These are phyloP conservation scores for Harringtonia lauricola DNA, from an alignment of 2,329 filamentous ascomycete species.

Conservation along the genomic window DNA sequence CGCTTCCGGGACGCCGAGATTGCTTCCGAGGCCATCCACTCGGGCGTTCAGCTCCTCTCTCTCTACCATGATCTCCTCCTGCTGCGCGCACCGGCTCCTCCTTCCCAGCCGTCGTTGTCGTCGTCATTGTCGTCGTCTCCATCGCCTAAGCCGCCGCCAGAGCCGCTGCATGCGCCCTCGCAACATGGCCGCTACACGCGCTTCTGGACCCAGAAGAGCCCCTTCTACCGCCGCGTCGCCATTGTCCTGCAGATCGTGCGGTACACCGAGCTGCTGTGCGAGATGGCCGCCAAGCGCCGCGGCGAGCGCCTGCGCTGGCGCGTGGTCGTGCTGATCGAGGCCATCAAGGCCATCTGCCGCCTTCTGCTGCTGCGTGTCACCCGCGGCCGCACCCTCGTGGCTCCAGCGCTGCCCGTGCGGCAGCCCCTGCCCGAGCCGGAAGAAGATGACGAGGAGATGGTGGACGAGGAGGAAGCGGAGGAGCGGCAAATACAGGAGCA, in stretches of 20 bases:
- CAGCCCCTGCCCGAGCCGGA: constrained; percentile 60
- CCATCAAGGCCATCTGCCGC: constrained; percentile 75
- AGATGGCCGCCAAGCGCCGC: constrained; percentile 86
- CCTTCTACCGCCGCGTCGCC: constrained; percentile 70
- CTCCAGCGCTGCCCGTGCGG: constrained; percentile 74
- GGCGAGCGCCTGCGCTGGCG: constrained; percentile 78
- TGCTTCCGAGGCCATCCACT: constrained; percentile 85
- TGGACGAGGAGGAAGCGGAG: constrained; percentile 38
- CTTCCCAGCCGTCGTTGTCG: background rate
- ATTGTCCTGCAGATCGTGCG: constrained; percentile 79
- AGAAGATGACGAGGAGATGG: constrained; percentile 37
- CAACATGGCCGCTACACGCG: constrained; percentile 55
- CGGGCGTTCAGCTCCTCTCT: constrained; percentile 77
- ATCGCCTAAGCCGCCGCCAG: constrained; percentile 10
- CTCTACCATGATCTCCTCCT: constrained; percentile 89
- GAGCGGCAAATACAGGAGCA: constrained; percentile 39
- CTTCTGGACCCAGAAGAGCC: constrained; percentile 52
- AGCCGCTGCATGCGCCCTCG: constrained; percentile 1
- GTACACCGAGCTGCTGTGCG: constrained; percentile 92
- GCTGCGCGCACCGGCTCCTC: constrained; percentile 28
- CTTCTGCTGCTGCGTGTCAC: constrained; percentile 74
- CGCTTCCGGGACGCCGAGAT: constrained; percentile 89
- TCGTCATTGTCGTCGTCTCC: constrained; percentile 32
- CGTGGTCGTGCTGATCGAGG: constrained; percentile 74
- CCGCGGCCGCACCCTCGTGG: constrained; percentile 70